Evolutionary conservation across 1,284 basidiomycete species (phyloP), one percentile per base, ranked within the genome.

Genomic region (Papiliotrema fonsecae): DNA sequence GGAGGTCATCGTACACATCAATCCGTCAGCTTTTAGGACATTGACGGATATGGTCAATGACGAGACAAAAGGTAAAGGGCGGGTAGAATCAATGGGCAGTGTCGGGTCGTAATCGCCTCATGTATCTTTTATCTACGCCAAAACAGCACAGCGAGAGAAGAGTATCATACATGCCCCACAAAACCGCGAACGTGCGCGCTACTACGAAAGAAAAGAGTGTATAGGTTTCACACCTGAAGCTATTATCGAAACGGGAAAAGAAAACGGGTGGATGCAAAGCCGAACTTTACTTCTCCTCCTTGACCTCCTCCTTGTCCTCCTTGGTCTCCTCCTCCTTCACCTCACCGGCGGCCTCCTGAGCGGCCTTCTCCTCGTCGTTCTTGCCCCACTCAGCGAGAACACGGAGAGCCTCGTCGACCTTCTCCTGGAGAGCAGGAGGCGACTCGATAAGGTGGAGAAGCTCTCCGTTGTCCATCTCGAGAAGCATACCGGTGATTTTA

Each of bases 401-500:
- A 47, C 71, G 64, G 56, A 72, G 67, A 51, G 92, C 92, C 78
- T 96, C 92, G 61, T 82, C 82, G 60, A 96, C 86, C 81, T 97
- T 97, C 73, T 78, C 76, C 65, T 81, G 81, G 78, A 97, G 82
- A 37, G 89, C 83, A 18, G 90, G 87, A 35, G 78, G 77, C 42
- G 82, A 78, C 58, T 93, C 88, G 62, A 96, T 76, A 51, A 97
- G 81, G 74, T 87, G 84, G 31, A 96, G 77, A 40, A 97, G 79
- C 76, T 96, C 92, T 47, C 79, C 71, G 76, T 93, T 93, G 75
- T 96, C 91, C 89, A 97, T 96, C 82, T 97, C 92, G 58, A 94
- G 82, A 62, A 96, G 78, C 91, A 96, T 94, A 52, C 88, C 92
- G 49, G 92, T 97, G 73, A 97, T 96, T 81, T 97, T 96, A 58